A percentile compares a stretch with the other conserved stretches of the same genome.
These are phyloP conservation scores for Kwoniella heveanensis DNA, from an alignment of 768 basidiomycete species.

Conservation along the genomic window DNA sequence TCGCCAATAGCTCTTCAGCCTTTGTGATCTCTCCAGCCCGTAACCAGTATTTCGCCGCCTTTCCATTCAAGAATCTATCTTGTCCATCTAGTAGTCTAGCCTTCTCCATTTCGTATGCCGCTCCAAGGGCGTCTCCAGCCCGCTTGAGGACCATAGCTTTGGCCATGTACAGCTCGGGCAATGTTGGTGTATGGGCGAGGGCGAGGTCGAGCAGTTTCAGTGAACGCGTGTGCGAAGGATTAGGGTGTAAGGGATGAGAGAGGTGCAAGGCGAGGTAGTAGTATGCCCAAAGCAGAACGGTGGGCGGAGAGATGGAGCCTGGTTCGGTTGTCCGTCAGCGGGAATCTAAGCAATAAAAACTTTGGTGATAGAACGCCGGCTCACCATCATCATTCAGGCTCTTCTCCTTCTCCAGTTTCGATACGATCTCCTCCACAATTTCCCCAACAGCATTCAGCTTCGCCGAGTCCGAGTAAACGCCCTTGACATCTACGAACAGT, in stretches of 20 bases:
- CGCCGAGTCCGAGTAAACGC: slow-evolving; percentile 67
- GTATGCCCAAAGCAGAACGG: slow-evolving; percentile 88
- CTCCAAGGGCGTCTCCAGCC: slow-evolving; percentile 74
- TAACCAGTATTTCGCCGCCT: slow-evolving; percentile 85
- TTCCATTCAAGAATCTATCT: slow-evolving; percentile 92
- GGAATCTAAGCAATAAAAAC: no score
- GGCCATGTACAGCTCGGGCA: slow-evolving; percentile 84
- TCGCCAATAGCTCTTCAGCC: slow-evolving; percentile 70
- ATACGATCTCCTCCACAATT: slow-evolving; percentile 66
- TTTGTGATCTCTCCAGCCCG: slow-evolving; percentile 77
- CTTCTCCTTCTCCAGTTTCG: slow-evolving; percentile 41
- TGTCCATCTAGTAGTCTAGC: slow-evolving; percentile 86
- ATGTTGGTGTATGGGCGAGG: slow-evolving; percentile 81
- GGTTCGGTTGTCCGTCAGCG: slow-evolving; percentile 13
- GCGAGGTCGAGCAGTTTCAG: slow-evolving; percentile 65
- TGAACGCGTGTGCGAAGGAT: slow-evolving; percentile 39
- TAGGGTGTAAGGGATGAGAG: slow-evolving; percentile 57
- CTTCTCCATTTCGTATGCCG: slow-evolving; percentile 74
- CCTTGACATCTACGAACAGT: slow-evolving; percentile 87
- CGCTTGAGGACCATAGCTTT: slow-evolving; percentile 84
- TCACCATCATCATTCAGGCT: slow-evolving; percentile 40
- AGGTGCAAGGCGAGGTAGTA: slow-evolving; percentile 88
- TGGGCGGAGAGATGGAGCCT: slow-evolving; percentile 64
- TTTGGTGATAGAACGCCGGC: no score
- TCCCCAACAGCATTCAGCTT: slow-evolving; percentile 73